Conservation (phyloP, 345 rosid genomes). For the Eucalyptus globulus region DNA sequence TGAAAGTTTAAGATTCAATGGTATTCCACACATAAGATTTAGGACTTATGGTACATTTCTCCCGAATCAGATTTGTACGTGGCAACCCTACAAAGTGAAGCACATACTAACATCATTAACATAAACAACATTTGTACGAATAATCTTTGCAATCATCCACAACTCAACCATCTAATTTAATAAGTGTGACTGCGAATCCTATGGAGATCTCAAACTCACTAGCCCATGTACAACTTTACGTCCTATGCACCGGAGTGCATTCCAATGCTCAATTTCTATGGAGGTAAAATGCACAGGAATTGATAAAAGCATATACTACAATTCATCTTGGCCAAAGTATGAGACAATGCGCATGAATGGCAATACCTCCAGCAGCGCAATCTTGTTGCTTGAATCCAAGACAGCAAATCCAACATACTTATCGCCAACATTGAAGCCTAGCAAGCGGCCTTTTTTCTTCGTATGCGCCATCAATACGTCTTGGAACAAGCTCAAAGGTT, state of each 20-base stretch:
- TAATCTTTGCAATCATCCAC: not conserved
- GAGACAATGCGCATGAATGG: not conserved
- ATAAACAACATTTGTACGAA: not conserved
- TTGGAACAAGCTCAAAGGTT: slow-evolving; percentile 41
- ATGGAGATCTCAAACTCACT: not conserved
- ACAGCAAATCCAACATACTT: slow-evolving; percentile 83
- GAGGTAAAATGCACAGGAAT: not conserved
- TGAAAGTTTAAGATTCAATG: not conserved
- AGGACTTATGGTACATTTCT: not conserved
- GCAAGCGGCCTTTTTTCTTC: slow-evolving; percentile 29
- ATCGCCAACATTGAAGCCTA: slow-evolving; percentile 89
- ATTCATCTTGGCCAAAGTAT: not conserved
- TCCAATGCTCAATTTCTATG: not conserved
- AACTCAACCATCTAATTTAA: not conserved
- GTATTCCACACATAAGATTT: not conserved
- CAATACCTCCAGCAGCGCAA: slow-evolving; percentile 65
- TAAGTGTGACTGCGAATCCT: not conserved
- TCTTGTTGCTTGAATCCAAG: slow-evolving; percentile 37
- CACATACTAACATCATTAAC: not conserved
- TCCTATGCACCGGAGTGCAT: not conserved
- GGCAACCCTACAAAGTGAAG: not conserved
- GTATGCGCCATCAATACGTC: slow-evolving; percentile 29
- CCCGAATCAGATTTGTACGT: not conserved
- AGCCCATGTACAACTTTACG: not conserved
- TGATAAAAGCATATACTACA: not conserved